Evolutionary conservation across 2,329 filamentous ascomycete species (phyloP).

Genomic region (Pleochaeta shiraiana): DNA sequence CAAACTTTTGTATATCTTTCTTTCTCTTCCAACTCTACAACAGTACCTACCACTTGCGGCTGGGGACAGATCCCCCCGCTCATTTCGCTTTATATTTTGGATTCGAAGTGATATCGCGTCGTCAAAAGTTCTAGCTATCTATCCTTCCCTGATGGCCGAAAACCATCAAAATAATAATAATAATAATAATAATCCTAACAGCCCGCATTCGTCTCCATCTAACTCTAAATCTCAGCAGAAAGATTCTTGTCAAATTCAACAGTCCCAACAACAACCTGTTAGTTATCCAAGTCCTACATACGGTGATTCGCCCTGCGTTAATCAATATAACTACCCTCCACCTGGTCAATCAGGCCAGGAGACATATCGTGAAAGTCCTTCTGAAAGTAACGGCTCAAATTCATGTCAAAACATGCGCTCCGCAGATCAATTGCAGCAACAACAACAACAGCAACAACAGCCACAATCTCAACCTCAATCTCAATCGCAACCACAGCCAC

Average conservation of each 20-base stretch:
- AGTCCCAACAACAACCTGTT: constrained; percentile 12
- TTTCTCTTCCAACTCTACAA: too few species aligned
- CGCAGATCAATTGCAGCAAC: constrained; percentile 22
- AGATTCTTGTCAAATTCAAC: constrained; percentile 10
- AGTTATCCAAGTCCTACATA: constrained; percentile 25
- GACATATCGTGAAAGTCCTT: constrained; percentile 23
- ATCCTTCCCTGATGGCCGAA: constrained; percentile 1
- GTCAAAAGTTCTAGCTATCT: neutral
- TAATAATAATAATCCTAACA: constrained; percentile 12
- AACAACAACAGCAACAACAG: too few species aligned
- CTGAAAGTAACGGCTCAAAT: constrained; percentile 24
- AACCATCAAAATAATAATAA: constrained; percentile 6
- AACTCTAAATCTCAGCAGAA: constrained; percentile 17
- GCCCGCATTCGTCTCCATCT: constrained; percentile 16
- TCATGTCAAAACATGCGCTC: constrained; percentile 29
- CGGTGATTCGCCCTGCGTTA: constrained; percentile 25
- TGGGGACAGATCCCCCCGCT: neutral
- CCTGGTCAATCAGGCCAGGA: constrained; percentile 19
- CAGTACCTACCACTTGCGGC: neutral
- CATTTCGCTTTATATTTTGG: neutral
- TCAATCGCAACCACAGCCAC: constrained; percentile 20
- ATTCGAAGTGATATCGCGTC: constrained; percentile 2
- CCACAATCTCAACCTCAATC: constrained; percentile 14
- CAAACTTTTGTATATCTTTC: too few species aligned
- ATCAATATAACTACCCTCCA: constrained; percentile 26